Base-by-base conservation (phyloP, 805 yeast genomes). In the Candida pseudofarinosa region DNA sequence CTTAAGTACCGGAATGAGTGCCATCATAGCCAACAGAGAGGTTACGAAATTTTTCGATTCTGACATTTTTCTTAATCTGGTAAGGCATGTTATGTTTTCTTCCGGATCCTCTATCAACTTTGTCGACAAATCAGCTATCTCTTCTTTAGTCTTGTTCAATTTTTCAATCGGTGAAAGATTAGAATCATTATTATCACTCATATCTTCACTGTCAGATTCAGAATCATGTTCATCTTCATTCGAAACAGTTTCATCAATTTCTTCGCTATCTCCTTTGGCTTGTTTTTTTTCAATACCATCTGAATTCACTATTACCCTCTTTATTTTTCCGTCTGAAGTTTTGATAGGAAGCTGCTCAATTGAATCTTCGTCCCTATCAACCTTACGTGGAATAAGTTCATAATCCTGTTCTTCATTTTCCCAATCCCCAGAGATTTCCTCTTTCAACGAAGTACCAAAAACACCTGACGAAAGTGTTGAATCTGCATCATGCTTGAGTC, bases 51-150 rank as follows among this genome's bases (percentile, higher is more conserved):
- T 81, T 51, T 74, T 76, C 1, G 93, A 83, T 44, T 69, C 74
- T 0, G 87, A 73, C 88, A 85, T 84, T 51, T 75, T 79, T 41
- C 86, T 68, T 39, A 86, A 70, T 57, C 90, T 78, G 2, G 85
- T 74, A 10, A 90, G 67, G 20, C 80, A 69, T 12, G 76, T 58
- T 5, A 84, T 72, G 54, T 90, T 78, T 55, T 88, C 96, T 60
- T 93, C 98, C 4, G 98, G 97, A 45, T 88, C 87, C 58, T 89
- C 95, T 54, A 80, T 80, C 30, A 91, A 65, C 34, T 76, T 76
- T 33, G 87, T 85, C 1, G 95, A 97, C 38, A 83, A 62, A 15
- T 77, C 80, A 0, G 98, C 96, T 34, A 93, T 77, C 42, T 85
- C 87, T 63, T 89, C 97, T 55, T 89, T 86, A 34, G 85, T 69